Base-by-base conservation (phyloP, 345 rosid genomes). In the Eucalyptus tenuipes region DNA sequence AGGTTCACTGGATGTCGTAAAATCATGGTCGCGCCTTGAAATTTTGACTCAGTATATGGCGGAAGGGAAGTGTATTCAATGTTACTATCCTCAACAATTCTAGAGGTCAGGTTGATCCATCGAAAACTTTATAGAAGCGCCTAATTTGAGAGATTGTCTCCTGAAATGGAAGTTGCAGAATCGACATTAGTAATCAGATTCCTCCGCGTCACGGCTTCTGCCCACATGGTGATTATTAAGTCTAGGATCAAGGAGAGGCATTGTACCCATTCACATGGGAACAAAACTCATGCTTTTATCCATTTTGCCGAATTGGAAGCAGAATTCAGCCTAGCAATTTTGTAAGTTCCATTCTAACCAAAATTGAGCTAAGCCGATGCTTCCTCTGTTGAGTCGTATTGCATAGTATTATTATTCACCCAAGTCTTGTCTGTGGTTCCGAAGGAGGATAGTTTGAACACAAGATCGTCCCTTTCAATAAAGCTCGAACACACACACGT, bases 1-100 rank as follows among this genome's bases (percentile, higher is more conserved):
- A 57, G 2, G 64, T 25, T 0, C 64, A 9, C 1, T 0, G 0
- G 64, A 24, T 29, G 1, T 57, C 0, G 6, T 57, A 10, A 57
- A 24, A 1, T 25, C 29, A 57, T 24, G 13, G 64, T 7, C 12
- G 1, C 7, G 7, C 64, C 11, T 10, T 57, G 64, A 57, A 57
- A 57, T 57, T 57, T 4, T 2, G 64, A 57, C 29, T 57, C 1
- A 3, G 64, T 24, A 57, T 57, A 0, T 10, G 64, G 29, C 64
- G 1, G 0, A 27, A 13, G 68, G 68, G 4, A 59, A 61, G 68
- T 13, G 31, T 61, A 25, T 5, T 61, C 31, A 14, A 61, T n/a
- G 4, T 27, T 5, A 13, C 31, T 6, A 27, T 2, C n/a, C 68
- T 12, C 3, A 5, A 27, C 68, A 27, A 13, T 55, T 22, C 64